These are phyloP conservation scores for Phragmites australis DNA, from an alignment of 176 grass and related monocot genomes.

Conservation along the genomic window DNA sequence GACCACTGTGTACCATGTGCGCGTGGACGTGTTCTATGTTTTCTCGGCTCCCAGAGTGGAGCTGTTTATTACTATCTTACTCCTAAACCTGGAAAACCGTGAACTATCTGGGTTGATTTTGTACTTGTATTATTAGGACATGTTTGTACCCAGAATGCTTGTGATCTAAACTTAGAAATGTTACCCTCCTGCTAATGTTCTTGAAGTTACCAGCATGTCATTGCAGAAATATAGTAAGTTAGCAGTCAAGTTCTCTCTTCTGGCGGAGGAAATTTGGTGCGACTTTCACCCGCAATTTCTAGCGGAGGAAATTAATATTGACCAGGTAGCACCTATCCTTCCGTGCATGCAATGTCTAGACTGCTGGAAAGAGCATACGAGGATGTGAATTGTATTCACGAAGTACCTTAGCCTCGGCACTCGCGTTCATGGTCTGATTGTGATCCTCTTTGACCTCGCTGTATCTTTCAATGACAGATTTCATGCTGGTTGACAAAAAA, in stretches of 20 bases:
- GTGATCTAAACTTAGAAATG: too few relatives aligned
- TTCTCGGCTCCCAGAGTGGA: not conserved
- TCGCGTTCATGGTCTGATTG: not conserved
- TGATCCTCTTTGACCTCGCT: slow-evolving; percentile 30
- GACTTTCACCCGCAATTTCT: not conserved
- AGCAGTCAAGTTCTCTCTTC: too few relatives aligned
- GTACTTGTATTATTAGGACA: too few relatives aligned
- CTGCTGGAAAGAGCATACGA: not conserved
- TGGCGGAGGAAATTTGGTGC: too few relatives aligned
- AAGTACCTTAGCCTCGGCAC: slow-evolving; percentile 40
- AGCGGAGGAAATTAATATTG: not conserved
- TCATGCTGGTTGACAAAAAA: slow-evolving; percentile 30
- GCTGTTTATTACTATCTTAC: too few relatives aligned
- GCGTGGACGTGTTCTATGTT: not conserved
- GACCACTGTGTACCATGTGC: not conserved
- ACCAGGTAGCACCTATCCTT: too few relatives aligned
- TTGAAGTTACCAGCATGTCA: not conserved
- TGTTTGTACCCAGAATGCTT: too few relatives aligned
- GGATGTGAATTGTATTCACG: too few relatives aligned
- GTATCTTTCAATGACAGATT: slow-evolving; percentile 39
- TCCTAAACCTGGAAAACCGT: too few relatives aligned
- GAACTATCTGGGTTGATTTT: too few relatives aligned
- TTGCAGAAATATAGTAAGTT: not conserved
- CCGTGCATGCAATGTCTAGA: not conserved
- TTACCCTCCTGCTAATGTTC: too few relatives aligned